phyloP scores from a whole-genome alignment of 306 rosid genomes.

The Chamaecrista fasciculata region DNA sequence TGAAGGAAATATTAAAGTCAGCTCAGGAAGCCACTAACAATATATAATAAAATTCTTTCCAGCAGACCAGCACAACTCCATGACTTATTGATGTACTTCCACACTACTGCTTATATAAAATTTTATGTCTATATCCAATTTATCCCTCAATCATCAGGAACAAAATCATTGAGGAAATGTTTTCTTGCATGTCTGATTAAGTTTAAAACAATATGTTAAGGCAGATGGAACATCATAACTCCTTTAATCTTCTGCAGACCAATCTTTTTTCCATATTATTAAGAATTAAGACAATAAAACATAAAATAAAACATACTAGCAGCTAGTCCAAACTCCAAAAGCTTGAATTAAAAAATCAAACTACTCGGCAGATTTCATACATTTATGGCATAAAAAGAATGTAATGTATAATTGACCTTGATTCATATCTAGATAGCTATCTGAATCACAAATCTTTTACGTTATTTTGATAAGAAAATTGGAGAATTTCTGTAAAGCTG shows the following conservation, averaged over 20 bases:
- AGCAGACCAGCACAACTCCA: not conserved
- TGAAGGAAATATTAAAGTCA: conserved; percentile 28
- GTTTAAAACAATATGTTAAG: conserved; percentile 11
- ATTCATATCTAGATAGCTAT: not conserved
- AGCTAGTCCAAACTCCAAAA: conserved; percentile 23
- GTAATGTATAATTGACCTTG: not conserved
- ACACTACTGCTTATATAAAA: not conserved
- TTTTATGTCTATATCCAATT: not conserved
- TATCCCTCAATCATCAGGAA: conserved; percentile 25
- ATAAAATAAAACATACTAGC: not conserved
- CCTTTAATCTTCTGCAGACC: not conserved
- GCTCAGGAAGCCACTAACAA: conserved; percentile 20
- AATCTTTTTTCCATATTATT: not conserved
- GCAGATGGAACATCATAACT: not conserved
- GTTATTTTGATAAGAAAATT: conserved; percentile 10
- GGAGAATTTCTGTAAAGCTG: conserved; percentile 15
- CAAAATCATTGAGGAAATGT: not conserved
- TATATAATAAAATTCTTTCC: conserved; percentile 11
- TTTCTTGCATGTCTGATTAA: not conserved
- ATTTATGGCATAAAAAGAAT: not conserved
- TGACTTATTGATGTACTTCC: not conserved
- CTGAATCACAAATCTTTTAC: conserved; percentile 6
- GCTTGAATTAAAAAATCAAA: conserved; percentile 5
- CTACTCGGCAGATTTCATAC: not conserved
- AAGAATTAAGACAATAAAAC: not conserved